Conservation (phyloP, 2,329 filamentous ascomycete species). For the Ophiostoma ips region DNA sequence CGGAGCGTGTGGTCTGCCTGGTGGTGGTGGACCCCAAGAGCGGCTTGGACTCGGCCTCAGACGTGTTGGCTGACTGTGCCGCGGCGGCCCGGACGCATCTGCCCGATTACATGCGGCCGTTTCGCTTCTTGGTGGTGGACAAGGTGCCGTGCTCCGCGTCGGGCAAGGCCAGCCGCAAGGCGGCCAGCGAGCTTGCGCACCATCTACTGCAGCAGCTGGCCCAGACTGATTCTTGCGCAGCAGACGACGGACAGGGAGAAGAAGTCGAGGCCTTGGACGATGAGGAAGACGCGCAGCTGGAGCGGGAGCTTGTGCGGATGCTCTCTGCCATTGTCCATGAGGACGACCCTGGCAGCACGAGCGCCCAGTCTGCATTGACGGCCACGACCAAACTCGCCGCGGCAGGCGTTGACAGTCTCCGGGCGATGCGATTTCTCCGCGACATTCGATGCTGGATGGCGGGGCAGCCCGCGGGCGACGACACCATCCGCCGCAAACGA, state of each 20-base stretch:
- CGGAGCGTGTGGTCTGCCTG: constrained; percentile 28
- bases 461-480: no score
- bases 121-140: constrained; percentile 34
- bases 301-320: no score
- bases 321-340: no score
- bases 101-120: constrained; percentile 47
- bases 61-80: constrained; percentile 18
- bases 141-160: constrained; percentile 10
- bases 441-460: no score
- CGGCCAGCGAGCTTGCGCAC: no score
- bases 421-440: constrained; percentile 22
- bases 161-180: no score
- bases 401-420: constrained; percentile 22
- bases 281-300: no score
- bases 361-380: not conserved
- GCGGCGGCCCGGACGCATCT: constrained; percentile 36
- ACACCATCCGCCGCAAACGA: constrained; percentile 5
- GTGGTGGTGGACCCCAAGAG: constrained; percentile 36
- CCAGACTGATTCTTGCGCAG: no score
- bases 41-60: constrained; percentile 17
- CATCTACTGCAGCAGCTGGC: no score
- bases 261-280: no score
- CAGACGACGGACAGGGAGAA: no score
- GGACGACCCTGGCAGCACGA: no score
- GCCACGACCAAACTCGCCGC: constrained; percentile 9